Evolutionary conservation across 2,329 filamentous ascomycete genomes (phyloP).

Genomic region (Paecilomyces niveus): DNA sequence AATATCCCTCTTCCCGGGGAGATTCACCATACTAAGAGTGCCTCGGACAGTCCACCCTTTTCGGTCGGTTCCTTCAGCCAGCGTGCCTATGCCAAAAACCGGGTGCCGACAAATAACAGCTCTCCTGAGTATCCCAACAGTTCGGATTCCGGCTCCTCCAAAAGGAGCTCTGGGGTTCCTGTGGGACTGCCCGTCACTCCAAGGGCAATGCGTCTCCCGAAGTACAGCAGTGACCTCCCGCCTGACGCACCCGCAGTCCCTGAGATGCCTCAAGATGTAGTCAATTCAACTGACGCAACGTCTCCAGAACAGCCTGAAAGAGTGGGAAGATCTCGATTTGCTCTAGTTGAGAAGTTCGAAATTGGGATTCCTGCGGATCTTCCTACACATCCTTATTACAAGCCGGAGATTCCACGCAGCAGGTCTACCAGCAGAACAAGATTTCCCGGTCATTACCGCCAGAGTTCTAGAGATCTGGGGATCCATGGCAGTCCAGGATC

Average conservation of each 20-base stretch:
- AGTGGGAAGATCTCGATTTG: constrained; percentile 33
- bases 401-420: constrained; percentile 32
- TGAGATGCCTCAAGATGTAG: constrained; percentile 46
- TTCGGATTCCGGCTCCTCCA: constrained; percentile 33
- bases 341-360: constrained; percentile 26
- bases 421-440: constrained; percentile 34
- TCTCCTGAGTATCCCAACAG: constrained; percentile 34
- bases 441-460: constrained; percentile 21
- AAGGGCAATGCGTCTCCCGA: constrained; percentile 76
- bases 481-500: constrained; percentile 15
- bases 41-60: constrained; percentile 39
- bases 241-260: constrained; percentile 49
- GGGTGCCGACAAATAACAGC: constrained; percentile 24
- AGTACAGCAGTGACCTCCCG: constrained; percentile 48
- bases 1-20: constrained; percentile 68
- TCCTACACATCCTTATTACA: constrained; percentile 34
- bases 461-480: constrained; percentile 17
- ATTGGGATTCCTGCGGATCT: constrained; percentile 22
- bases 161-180: constrained; percentile 42
- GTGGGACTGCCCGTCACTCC: constrained; percentile 86
- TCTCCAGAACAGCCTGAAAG: constrained; percentile 30
- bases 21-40: constrained; percentile 32
- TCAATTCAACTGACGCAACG: constrained; percentile 27
- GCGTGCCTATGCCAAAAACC: constrained; percentile 23
- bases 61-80: constrained; percentile 24